Base-by-base conservation (phyloP, 371 early-diverging fungal species). In the Mucor saturninus region DNA sequence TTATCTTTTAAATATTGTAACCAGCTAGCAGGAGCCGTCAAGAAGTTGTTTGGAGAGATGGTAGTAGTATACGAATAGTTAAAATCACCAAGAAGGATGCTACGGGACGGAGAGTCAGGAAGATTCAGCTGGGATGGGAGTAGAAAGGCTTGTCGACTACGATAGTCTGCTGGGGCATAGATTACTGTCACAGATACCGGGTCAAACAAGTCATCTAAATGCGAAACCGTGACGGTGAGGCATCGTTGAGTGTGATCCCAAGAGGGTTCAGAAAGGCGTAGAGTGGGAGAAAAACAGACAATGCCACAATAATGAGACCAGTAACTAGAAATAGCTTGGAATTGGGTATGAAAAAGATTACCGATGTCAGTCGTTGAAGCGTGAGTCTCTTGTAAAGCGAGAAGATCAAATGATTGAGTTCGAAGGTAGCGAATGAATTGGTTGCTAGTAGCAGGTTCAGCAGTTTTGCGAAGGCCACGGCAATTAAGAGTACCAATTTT, bases 71-170 rank as follows among this genome's bases (percentile, higher is more conserved):
- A 3, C n/a, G 48, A 49, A 32, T 64, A 64, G 14, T 64, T 64
- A 37, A 64, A 58, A 45, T 64, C 58, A 14, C 54, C 64, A 9
- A 64, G n/a, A 3, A 64, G 30, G n/a, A 64, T 57, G 30, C 13
- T 13, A 7, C 52, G 30, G 9, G 48, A 26, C 3, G 60, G 52
- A n/a, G 39, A 26, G 48, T 29, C 14, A 48, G n/a, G 35, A 39
- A 51, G 26, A 31, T 30, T 26, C 43, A 43, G 28, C 28, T 53
- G 43, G 43, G 29, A 30, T 21, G n/a, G 21, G 5, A 40, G n/a
- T 21, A 59, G 31, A 39, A 50, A 59, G 28, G 53, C 40, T 38
- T 43, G 7, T 11, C 61, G 61, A 7, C 37, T 38, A 39, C 21
- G 10, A 8, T 32, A 26, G n/a, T 32, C 11, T 0, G 62, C 50